Evolutionary conservation across 768 basidiomycete species (phyloP).

Genomic region (Ephemerocybe angulata): DNA sequence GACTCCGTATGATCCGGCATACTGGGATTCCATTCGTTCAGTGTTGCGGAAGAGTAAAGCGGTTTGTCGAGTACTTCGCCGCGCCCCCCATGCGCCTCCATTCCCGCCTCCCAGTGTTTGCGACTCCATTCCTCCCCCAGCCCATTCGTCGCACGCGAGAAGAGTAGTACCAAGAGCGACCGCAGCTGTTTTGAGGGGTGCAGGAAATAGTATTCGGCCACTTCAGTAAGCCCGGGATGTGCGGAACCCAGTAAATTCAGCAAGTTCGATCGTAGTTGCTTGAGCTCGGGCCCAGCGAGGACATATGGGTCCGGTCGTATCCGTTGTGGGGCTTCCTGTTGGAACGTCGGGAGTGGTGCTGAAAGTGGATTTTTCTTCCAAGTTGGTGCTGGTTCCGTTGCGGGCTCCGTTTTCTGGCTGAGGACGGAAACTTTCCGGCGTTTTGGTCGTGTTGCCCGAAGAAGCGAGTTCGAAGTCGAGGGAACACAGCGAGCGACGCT

Average conservation of each 20-base stretch:
- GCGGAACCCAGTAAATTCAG: slow-evolving; percentile 80
- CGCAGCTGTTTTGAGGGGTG: slow-evolving; percentile 89
- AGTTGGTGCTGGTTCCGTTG: slow-evolving; percentile 9
- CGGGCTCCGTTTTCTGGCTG: slow-evolving; percentile 37
- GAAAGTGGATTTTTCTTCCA: slow-evolving; percentile 22
- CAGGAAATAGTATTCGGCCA: slow-evolving; percentile 90
- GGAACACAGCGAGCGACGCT: slow-evolving; percentile 3
- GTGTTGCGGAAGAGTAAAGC: slow-evolving; percentile 72
- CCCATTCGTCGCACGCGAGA: slow-evolving; percentile 91
- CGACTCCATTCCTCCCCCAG: slow-evolving; percentile 62
- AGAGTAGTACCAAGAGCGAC: slow-evolving; percentile 84
- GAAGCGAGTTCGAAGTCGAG: neutral
- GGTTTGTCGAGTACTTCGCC: slow-evolving; percentile 69
- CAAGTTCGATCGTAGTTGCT: slow-evolving; percentile 65
- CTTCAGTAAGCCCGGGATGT: slow-evolving; percentile 81
- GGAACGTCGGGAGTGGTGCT: slow-evolving; percentile 15
- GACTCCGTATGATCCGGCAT: slow-evolving; percentile 77
- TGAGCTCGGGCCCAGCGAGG: slow-evolving; percentile 71
- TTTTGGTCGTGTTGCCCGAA: slow-evolving; percentile 24
- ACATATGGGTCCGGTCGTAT: slow-evolving; percentile 58
- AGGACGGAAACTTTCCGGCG: slow-evolving; percentile 37
- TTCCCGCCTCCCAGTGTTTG: slow-evolving; percentile 57
- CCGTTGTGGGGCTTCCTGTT: slow-evolving; percentile 2
- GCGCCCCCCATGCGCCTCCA: slow-evolving; percentile 51
- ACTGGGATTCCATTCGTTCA: slow-evolving; percentile 88